Conservation (phyloP, 805 yeast species). For the Ogataea methylovora region DNA sequence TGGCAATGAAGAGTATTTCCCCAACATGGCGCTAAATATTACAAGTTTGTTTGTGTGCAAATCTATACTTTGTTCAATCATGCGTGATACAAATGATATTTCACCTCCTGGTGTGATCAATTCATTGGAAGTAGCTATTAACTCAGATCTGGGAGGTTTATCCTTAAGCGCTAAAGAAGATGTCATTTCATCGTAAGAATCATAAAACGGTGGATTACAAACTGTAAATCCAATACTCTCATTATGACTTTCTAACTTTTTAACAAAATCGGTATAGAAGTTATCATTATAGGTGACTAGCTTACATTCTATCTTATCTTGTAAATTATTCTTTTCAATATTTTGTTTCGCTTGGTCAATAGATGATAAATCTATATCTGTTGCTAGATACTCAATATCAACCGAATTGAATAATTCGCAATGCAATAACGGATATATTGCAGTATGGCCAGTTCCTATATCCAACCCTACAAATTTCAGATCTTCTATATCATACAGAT, state of each 20-base stretch:
- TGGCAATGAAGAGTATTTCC: conserved; percentile 11
- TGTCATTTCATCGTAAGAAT: conserved; percentile 25
- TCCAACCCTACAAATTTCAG: conserved; percentile 27
- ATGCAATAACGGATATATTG: conserved; percentile 39
- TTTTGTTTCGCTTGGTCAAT: conserved; percentile 21
- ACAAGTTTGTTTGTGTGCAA: conserved; percentile 5
- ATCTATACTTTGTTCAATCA: conserved; percentile 26
- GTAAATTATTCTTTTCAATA: conserved; percentile 21
- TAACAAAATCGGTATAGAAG: no score
- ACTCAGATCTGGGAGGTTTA: conserved; percentile 6
- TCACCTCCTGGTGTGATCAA: conserved; percentile 42
- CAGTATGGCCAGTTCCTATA: conserved; percentile 43
- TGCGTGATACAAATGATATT: conserved; percentile 25
- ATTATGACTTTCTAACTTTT: no score
- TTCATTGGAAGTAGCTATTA: conserved; percentile 29
- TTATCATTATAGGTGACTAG: no score
- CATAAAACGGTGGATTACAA: conserved; percentile 51
- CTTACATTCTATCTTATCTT: no score
- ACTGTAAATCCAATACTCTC: conserved; percentile 26
- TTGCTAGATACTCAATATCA: conserved; percentile 26
- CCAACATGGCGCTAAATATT: conserved; percentile 33
- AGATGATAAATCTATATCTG: conserved; percentile 33
- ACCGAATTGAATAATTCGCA: conserved; percentile 10
- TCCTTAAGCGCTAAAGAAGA: conserved; percentile 17
- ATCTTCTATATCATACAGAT: conserved; percentile 1